A percentile compares a stretch with the other conserved stretches of the same genome.
These are phyloP conservation scores for Trichoderma sp. DNA, from an alignment of 2,329 filamentous ascomycete species.

Conservation along the genomic window DNA sequence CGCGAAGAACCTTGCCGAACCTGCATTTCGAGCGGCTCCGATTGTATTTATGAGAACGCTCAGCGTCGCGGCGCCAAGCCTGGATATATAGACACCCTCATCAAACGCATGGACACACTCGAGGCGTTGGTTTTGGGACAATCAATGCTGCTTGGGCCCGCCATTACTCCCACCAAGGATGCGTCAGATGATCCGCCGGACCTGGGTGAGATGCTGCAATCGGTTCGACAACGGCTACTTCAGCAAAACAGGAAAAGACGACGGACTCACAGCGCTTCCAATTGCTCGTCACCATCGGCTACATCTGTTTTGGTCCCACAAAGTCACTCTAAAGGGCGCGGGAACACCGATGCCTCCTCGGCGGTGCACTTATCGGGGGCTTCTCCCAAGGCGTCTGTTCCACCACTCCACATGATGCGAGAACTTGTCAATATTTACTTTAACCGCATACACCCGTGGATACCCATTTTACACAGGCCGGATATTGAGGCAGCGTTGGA, in stretches of 20 bases:
- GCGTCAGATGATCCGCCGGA: not conserved
- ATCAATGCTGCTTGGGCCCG: constrained; percentile 17
- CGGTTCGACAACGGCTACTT: constrained; percentile 19
- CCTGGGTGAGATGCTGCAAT: constrained; percentile 12
- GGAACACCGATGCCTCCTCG: not conserved
- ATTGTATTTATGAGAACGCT: constrained; percentile 22
- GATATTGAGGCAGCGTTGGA: constrained; percentile 9
- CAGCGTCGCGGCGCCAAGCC: constrained; percentile 22
- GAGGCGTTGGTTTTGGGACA: constrained; percentile 23
- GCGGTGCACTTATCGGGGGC: not conserved
- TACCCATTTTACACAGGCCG: constrained; percentile 20
- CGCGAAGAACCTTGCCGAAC: constrained; percentile 20
- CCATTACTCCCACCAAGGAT: not conserved
- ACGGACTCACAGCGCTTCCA: not conserved
- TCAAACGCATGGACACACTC: constrained; percentile 24
- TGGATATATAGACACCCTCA: constrained; percentile 22
- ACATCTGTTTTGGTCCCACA: not conserved
- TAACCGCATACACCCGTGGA: constrained; percentile 21
- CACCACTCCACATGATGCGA: constrained; percentile 17
- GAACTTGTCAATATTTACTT: constrained; percentile 21
- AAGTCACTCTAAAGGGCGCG: not conserved
- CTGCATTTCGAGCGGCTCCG: constrained; percentile 15
- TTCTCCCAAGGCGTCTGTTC: not conserved
- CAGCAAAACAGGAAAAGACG: constrained; percentile 7
- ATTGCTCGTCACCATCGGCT: not conserved